Percentiles rank a stretch among this genome's conserved stretches.
Evolutionary conservation across 1,284 basidiomycete genomes (phyloP).

Genomic region (Cryptococcus sp.): DNA sequence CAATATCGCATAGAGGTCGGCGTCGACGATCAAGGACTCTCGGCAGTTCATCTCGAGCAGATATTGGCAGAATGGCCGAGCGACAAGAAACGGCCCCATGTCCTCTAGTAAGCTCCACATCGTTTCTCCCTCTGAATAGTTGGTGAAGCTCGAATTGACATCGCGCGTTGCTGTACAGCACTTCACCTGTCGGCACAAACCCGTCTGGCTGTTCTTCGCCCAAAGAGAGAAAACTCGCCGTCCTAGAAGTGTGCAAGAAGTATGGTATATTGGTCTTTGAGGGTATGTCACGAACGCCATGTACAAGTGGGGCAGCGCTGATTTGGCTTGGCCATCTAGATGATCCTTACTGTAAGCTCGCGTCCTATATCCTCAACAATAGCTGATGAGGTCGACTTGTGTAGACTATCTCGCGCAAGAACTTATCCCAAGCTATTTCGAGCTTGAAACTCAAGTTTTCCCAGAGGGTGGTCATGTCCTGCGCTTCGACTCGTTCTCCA

Average conservation of each 20-base stretch:
- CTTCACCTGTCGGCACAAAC: constrained; percentile 66
- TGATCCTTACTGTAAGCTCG: constrained; percentile 66
- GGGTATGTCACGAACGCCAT: constrained; percentile 55
- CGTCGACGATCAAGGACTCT: constrained; percentile 76
- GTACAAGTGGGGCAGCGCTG: constrained; percentile 6
- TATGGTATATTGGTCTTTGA: constrained; percentile 83
- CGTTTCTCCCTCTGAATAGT: background rate
- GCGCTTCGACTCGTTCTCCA: constrained; percentile 84
- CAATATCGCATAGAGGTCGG: constrained; percentile 63
- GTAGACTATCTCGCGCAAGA: constrained; percentile 62
- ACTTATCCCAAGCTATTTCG: constrained; percentile 70
- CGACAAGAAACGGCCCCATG: constrained; percentile 71
- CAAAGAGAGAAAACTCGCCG: constrained; percentile 70
- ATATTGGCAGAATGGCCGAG: constrained; percentile 75
- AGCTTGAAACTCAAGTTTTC: constrained; percentile 62
- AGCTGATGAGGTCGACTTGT: constrained; percentile 38
- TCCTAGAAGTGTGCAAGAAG: constrained; percentile 71
- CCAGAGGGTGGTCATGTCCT: constrained; percentile 69
- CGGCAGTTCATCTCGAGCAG: constrained; percentile 63
- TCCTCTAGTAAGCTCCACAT: constrained; percentile 62
- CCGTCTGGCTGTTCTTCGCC: constrained; percentile 78
- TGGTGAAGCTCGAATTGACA: no score
- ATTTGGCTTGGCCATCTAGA: constrained; percentile 53
- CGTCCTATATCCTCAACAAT: constrained; percentile 23
- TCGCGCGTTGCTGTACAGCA: constrained; percentile 61